Conservation (phyloP, 805 yeast genomes). For the Ascoidea rubescens region DNA sequence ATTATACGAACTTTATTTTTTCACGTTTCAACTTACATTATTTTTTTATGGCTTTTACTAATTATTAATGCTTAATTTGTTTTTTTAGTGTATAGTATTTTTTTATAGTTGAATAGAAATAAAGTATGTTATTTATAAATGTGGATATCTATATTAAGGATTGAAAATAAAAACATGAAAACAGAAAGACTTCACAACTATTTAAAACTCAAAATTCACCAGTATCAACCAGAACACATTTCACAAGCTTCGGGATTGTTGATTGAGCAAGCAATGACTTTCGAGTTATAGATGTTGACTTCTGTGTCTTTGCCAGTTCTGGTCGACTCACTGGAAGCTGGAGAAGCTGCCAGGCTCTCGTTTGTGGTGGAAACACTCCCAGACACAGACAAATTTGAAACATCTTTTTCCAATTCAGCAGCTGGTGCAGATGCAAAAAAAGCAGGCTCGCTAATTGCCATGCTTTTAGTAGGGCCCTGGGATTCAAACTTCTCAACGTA, state of each 20-base stretch:
- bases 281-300: constrained; percentile 78
- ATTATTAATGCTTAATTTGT: not conserved
- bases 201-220: no score
- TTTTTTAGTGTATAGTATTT: not conserved
- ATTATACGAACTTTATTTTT: not conserved
- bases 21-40: not conserved
- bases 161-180: not conserved
- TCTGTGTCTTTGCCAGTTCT: constrained; percentile 28
- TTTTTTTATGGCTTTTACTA: not conserved
- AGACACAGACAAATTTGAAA: not conserved
- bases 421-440: not conserved
- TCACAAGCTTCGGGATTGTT: constrained; percentile 95
- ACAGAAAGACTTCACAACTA: not conserved
- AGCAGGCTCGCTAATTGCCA: no score
- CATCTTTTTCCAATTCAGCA: not conserved
- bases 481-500: constrained; percentile 15
- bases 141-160: not conserved
- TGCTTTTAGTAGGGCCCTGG: not conserved
- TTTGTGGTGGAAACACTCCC: constrained; percentile 18
- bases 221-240: constrained; percentile 87
- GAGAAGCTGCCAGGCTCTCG: constrained; percentile 24
- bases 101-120: no score
- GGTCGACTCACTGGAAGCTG: constrained; percentile 20
- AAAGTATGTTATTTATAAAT: no score
- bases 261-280: constrained; percentile 93